Conservation (phyloP, 2,329 filamentous ascomycete genomes). For the Dactylellina leptospora region DNA sequence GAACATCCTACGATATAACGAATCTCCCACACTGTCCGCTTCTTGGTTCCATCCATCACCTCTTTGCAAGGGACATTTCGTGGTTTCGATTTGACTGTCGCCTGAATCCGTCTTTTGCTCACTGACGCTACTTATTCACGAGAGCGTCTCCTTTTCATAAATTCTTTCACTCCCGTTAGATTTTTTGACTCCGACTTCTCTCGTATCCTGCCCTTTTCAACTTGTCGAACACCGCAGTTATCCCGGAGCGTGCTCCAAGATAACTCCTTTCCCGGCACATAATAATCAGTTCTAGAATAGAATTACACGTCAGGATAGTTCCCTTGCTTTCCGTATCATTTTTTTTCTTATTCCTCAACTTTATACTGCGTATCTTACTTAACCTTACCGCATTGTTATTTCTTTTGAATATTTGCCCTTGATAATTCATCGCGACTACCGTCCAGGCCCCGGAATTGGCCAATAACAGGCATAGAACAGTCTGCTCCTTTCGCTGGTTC, state of each 20-base stretch:
- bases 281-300: constrained; percentile 49
- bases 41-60: constrained; percentile 25
- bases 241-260: constrained; percentile 30
- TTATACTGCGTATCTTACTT: too few species aligned
- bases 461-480: constrained; percentile 37
- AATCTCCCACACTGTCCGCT: constrained; percentile 48
- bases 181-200: constrained; percentile 41
- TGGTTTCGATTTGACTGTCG: constrained; percentile 43
- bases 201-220: constrained; percentile 34
- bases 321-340: constrained; percentile 11
- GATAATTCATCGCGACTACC: constrained; percentile 16
- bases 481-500: not conserved
- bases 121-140: not conserved
- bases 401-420: not conserved
- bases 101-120: constrained; percentile 27
- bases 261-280: constrained; percentile 48
- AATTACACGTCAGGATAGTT: constrained; percentile 20
- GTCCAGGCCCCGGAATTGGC: constrained; percentile 23
- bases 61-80: constrained; percentile 36
- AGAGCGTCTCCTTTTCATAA: constrained; percentile 38
- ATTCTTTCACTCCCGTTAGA: constrained; percentile 24
- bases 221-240: constrained; percentile 34
- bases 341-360: not conserved
- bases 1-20: constrained; percentile 51
- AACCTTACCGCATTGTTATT: not conserved